phyloP scores from a whole-genome alignment of 371 early-diverging fungal genomes.

The Mortierella sp. region DNA sequence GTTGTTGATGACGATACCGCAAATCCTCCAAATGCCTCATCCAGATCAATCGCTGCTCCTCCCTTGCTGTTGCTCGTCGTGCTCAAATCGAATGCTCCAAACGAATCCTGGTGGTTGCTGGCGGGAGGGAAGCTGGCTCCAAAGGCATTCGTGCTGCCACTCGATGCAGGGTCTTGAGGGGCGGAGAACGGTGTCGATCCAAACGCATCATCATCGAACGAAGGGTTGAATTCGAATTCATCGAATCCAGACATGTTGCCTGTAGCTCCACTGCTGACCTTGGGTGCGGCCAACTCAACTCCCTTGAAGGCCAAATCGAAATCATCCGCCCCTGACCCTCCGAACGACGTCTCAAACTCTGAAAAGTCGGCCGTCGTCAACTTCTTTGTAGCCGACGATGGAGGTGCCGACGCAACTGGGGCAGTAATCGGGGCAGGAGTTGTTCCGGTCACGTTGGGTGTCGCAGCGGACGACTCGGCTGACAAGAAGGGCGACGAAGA shows the following conservation, averaged over 20 bases:
- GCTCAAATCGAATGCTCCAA: constrained; percentile 18
- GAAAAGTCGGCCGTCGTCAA: constrained; percentile 46
- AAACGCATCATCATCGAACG: constrained; percentile 57
- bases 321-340: constrained; percentile 32
- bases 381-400: constrained; percentile 35
- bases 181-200: constrained; percentile 14
- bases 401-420: neutral
- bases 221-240: constrained; percentile 51
- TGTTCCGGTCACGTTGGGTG: neutral
- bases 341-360: constrained; percentile 49
- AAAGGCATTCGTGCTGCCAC: constrained; percentile 8
- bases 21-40: constrained; percentile 55
- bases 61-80: neutral
- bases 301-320: constrained; percentile 55
- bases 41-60: constrained; percentile 24
- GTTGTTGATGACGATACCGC: constrained; percentile 1
- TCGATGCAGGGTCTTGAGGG: neutral
- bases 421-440: constrained; percentile 1
- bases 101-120: constrained; percentile 17
- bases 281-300: constrained; percentile 43
- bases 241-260: constrained; percentile 42
- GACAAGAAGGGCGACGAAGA: constrained; percentile 12
- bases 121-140: constrained; percentile 13
- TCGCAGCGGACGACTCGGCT: constrained; percentile 8
- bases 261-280: constrained; percentile 29